Base-by-base conservation (phyloP, 352 stramenopile genomes). In the Phytophthora nicotianae region DNA sequence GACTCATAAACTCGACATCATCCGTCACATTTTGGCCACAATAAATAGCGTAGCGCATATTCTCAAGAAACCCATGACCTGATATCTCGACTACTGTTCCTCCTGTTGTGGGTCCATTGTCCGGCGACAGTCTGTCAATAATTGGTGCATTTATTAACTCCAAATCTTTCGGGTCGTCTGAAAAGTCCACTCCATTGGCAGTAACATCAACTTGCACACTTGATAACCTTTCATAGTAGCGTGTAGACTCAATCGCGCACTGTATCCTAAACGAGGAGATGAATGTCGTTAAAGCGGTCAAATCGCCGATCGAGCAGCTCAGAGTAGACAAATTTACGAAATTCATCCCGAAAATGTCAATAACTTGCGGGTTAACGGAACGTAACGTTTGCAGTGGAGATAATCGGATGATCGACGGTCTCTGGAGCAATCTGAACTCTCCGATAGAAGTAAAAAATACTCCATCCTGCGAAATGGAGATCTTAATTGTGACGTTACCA, bases 181-280 rank as follows among this genome's bases (percentile, higher is more conserved):
- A 69, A 54, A 71, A 75, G 4, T 77, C 72, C 4, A 65, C 41
- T 1, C 69, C 72, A 49, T 81, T 78, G 14, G 76, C 26, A 24
- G 72, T 76, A 29, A 76, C 41, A 42, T 69, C 54, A 1, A 81
- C 27, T 23, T 43, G 21, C 1, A 77, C 16, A 16, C 8, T 35
- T n/a, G 26, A 16, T 11, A 57, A 17, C 0, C 11, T 20, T 21
- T 19, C 23, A 24, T 56, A 53, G 38, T 60, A 68, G 9, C 45
- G 54, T 42, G 55, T 60, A 14, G 56, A 54, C 2, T 66, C 49
- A 14, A 79, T 38, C 2, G 40, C 37, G 21, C 73, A 81, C 48
- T 74, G 38, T n/a, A 77, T 11, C n/a, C 67, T 70, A 2, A 56
- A 73, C n/a, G 54, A 9, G 1, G 73, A 76, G 0, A 74, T 19